phyloP scores from a whole-genome alignment of 306 rosid species.

The Dalbergia cultrata region DNA sequence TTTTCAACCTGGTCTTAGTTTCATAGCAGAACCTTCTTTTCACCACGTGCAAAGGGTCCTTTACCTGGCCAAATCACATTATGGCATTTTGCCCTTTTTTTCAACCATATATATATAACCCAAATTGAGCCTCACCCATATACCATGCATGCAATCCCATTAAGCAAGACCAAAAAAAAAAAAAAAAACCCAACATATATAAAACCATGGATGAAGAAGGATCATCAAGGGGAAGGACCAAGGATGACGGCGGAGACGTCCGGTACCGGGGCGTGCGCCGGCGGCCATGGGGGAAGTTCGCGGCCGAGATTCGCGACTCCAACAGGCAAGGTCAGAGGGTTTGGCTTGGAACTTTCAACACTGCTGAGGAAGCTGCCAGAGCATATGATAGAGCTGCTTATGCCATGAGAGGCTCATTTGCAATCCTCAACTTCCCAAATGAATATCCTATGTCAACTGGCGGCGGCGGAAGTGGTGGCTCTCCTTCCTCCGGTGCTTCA shows the following conservation, averaged over 20 bases:
- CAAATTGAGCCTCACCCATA: not conserved
- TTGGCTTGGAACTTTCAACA: slow-evolving; percentile 90
- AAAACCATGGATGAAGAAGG: slow-evolving; percentile 46
- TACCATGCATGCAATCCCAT: slow-evolving; percentile 57
- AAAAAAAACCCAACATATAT: not conserved
- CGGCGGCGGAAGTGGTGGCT: slow-evolving; percentile 32
- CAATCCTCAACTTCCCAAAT: slow-evolving; percentile 81
- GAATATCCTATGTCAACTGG: slow-evolving; percentile 58
- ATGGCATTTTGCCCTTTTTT: not conserved
- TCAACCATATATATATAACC: slow-evolving; percentile 50
- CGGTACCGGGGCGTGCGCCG: slow-evolving; percentile 76
- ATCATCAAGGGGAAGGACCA: slow-evolving; percentile 43
- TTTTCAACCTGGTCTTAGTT: slow-evolving; percentile 40
- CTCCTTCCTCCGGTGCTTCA: slow-evolving; percentile 44
- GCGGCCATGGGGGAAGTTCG: slow-evolving; percentile 93
- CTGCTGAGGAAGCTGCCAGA: slow-evolving; percentile 95
- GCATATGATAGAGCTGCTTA: slow-evolving; percentile 94
- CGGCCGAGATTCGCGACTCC: slow-evolving; percentile 94
- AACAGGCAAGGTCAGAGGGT: slow-evolving; percentile 70
- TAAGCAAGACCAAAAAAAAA: not conserved
- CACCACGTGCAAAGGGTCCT: slow-evolving; percentile 53
- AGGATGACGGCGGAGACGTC: slow-evolving; percentile 54
- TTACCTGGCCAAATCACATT: slow-evolving; percentile 39
- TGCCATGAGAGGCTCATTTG: slow-evolving; percentile 83
- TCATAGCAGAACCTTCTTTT: slow-evolving; percentile 42